Evolutionary conservation across 2,329 filamentous ascomycete species (phyloP), one percentile per base, ranked within the genome.

Genomic region (Xenoacremonium recifei): DNA sequence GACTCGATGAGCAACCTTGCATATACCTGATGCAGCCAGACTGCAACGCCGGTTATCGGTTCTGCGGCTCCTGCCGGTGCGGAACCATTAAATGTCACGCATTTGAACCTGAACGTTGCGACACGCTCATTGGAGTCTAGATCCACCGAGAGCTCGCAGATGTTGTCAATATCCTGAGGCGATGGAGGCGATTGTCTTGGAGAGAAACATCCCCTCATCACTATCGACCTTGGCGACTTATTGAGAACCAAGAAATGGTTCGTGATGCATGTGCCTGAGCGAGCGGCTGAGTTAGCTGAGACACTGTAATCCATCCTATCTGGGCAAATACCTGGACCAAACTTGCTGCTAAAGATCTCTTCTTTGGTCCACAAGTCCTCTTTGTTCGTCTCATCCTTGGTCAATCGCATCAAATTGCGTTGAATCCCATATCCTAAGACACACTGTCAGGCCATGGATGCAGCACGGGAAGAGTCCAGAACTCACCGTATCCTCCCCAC

Each of bases 321-420:
- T n/a, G n/a, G n/a, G n/a, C n/a, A n/a, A n/a, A n/a, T n/a, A 50
- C 49, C 53, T 34, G 49, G 47, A 6, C 55, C 49, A 10, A 54
- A 57, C 13, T 32, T 51, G 16, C 38, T 49, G 4, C 21, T 17
- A 0, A 48, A 34, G 3, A 57, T 43, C 7, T 53, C 47, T 2
- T 53, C 13, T 5, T 42, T 48, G 1, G 50, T 44, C 53, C 53
- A 56, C 6, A 55, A 2, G 2, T 56, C 51, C 2, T 38, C n/a
- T 1, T 35, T 36, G 2, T 34, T 49, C 1, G 10, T 21, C 9
- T 51, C 47, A 1, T 53, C 21, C 12, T 42, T 49, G 35, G 39
- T 37, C 2, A 42, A 31, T 4, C 27, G 7, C 47, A 55, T 44
- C 2, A 53, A 38, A 1, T 15, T 45, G 9, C 53, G 35, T 17